Base-by-base conservation (phyloP, 2,329 filamentous ascomycete genomes). In the Colletotrichum tamarilloi region DNA sequence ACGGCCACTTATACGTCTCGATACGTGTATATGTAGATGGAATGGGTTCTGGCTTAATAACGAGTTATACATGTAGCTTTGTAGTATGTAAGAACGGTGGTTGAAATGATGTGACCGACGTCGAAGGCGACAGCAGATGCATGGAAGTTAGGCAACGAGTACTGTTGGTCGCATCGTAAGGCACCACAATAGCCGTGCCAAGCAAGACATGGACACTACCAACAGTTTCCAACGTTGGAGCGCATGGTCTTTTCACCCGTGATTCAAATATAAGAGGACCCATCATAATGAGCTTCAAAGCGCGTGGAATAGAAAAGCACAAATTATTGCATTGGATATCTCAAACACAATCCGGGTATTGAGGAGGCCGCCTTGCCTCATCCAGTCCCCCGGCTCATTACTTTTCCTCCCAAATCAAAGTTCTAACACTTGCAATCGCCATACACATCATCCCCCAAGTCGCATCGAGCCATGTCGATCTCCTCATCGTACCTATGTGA, bases 301-400 rank as follows among this genome's bases (percentile, higher is more conserved):
- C 22, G 14, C 19, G 49, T 28, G 16, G 9, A 57, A 26, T 56
- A 26, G 38, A 32, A 62, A 60, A 26, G 26, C 62, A 66, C 56
- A 52, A 42, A 24, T 30, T 42, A 42, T 42, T 35, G 55, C 49
- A 53, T 58, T 32, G 62, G 57, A 63, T 66, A 63, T 52, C 49
- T 67, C 52, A 62, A 42, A 26, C 71, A 26, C n/a, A 9, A 1
- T n/a, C 19, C 32, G 28, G 32, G 62, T 14, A 35, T 32, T 26
- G 52, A 59, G 52, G 62, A 63, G 52, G 62, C 49, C 68, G 58
- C 62, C 30, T 59, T 14, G 57, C 62, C 62, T 57, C 26, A n/a
- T 38, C 22, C n/a, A 1, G 46, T 52, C 26, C 3, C 56, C 56
- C 19, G 30, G 6, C 60, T 22, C 30, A 70, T 71, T 66, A 73